phyloP scores from a whole-genome alignment of 2,329 filamentous ascomycete genomes.

The Leptodontidium sp. region DNA sequence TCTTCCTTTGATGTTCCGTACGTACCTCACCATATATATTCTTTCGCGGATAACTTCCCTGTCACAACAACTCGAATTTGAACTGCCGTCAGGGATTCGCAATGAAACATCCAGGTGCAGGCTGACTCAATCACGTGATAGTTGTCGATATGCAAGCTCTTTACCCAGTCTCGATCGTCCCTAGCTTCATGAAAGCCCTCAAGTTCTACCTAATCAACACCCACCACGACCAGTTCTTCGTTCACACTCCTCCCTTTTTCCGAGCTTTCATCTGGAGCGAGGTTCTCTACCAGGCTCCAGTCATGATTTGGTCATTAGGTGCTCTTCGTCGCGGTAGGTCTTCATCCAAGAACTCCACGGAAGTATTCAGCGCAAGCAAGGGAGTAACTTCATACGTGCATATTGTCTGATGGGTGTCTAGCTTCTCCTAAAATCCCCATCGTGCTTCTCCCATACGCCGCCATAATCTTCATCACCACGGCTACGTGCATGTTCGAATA shows the following conservation, averaged over 20 bases:
- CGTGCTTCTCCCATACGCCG: constrained; percentile 65
- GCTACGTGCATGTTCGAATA: constrained; percentile 69
- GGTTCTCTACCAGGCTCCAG: constrained; percentile 65
- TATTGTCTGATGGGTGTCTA: constrained; percentile 40
- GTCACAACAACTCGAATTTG: neutral
- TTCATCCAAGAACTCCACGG: neutral
- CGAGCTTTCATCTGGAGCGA: constrained; percentile 64
- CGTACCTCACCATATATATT: constrained; percentile 37
- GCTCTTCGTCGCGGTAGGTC: constrained; percentile 59
- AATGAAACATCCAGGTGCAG: neutral
- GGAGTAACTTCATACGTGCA: neutral
- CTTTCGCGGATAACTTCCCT: neutral
- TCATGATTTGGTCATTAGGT: constrained; percentile 66
- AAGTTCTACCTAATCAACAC: constrained; percentile 65
- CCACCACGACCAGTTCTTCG: constrained; percentile 71
- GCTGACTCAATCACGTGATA: constrained; percentile 45
- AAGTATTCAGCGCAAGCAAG: neutral
- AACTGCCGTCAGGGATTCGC: neutral
- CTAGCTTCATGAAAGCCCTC: constrained; percentile 56
- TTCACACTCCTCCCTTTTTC: constrained; percentile 66
- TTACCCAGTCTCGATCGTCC: constrained; percentile 61
- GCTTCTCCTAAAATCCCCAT: constrained; percentile 66
- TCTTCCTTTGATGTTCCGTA: constrained; percentile 68
- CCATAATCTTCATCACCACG: constrained; percentile 68
- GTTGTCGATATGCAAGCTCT: constrained; percentile 68